phyloP scores from a whole-genome alignment of 352 stramenopile genomes.

The Peronospora farinosa region DNA sequence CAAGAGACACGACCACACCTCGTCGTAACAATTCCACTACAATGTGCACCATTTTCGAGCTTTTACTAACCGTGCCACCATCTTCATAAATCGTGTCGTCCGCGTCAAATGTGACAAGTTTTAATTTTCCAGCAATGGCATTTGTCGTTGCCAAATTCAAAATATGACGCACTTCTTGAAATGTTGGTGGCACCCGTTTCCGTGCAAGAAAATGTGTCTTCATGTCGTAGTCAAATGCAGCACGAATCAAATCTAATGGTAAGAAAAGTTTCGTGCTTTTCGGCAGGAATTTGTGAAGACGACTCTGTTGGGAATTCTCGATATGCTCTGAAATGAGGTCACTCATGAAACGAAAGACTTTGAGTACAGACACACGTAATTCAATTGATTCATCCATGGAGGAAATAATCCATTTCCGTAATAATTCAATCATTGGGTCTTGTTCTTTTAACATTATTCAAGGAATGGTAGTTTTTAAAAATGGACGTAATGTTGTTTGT shows the following conservation, averaged over 20 bases:
- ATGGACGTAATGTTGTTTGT: no score
- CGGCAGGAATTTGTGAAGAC: constrained; percentile 58
- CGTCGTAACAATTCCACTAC: constrained; percentile 65
- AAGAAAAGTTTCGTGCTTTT: constrained; percentile 65
- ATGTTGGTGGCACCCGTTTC: constrained; percentile 76
- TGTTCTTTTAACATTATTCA: constrained; percentile 75
- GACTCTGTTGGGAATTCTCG: constrained; percentile 28
- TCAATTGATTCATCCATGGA: constrained; percentile 51
- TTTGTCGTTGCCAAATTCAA: constrained; percentile 76
- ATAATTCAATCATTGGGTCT: constrained; percentile 81
- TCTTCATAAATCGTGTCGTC: constrained; percentile 87
- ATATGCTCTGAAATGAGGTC: constrained; percentile 77
- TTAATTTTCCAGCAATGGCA: constrained; percentile 62
- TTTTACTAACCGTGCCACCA: constrained; percentile 59
- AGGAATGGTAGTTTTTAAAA: no score
- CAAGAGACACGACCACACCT: constrained; percentile 71
- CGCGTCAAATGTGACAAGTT: constrained; percentile 82
- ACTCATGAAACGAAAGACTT: constrained; percentile 68
- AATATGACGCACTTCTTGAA: constrained; percentile 82
- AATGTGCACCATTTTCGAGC: constrained; percentile 62
- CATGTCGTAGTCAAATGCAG: constrained; percentile 59
- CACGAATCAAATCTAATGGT: constrained; percentile 59
- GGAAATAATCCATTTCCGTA: constrained; percentile 81
- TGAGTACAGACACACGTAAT: constrained; percentile 53
- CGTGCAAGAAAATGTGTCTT: constrained; percentile 65